Conservation (phyloP, 345 rosid genomes). For the Hypericum androsaemum region DNA sequence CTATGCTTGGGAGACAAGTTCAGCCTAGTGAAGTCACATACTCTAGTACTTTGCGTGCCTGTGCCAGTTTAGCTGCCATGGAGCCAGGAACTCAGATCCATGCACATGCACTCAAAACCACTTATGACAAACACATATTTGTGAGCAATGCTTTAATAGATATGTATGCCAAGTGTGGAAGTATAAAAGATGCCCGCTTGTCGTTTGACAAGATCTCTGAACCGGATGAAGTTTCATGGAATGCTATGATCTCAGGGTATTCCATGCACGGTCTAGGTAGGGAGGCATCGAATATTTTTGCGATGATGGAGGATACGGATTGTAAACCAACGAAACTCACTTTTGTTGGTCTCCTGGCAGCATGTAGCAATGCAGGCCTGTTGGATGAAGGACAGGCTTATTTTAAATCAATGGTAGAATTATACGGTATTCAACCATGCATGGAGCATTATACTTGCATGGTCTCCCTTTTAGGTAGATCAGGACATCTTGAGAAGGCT, state of each 20-base stretch:
- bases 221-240: constrained; percentile 62
- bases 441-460: constrained; percentile 75
- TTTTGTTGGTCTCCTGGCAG: constrained; percentile 69
- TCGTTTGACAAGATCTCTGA: constrained; percentile 43
- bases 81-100: constrained; percentile 70
- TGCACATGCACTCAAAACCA: constrained; percentile 46
- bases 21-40: constrained; percentile 70
- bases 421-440: constrained; percentile 60
- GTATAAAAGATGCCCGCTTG: constrained; percentile 43
- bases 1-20: constrained; percentile 41
- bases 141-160: constrained; percentile 75
- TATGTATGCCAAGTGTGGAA: constrained; percentile 94
- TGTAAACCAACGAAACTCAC: constrained; percentile 55
- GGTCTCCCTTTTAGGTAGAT: constrained; percentile 74
- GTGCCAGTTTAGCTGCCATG: constrained; percentile 68
- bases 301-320: constrained; percentile 45
- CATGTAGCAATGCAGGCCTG: constrained; percentile 73
- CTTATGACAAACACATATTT: constrained; percentile 34
- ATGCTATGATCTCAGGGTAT: constrained; percentile 72
- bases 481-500: constrained; percentile 64
- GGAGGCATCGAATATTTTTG: constrained; percentile 50
- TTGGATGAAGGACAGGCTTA: constrained; percentile 48
- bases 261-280: constrained; percentile 55
- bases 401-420: constrained; percentile 61
- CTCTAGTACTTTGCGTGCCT: constrained; percentile 61